Evolutionary conservation across 148 eudicot species (phyloP), one percentile per base, ranked within the genome.

Genomic region (Mesembryanthemum crystallinum): DNA sequence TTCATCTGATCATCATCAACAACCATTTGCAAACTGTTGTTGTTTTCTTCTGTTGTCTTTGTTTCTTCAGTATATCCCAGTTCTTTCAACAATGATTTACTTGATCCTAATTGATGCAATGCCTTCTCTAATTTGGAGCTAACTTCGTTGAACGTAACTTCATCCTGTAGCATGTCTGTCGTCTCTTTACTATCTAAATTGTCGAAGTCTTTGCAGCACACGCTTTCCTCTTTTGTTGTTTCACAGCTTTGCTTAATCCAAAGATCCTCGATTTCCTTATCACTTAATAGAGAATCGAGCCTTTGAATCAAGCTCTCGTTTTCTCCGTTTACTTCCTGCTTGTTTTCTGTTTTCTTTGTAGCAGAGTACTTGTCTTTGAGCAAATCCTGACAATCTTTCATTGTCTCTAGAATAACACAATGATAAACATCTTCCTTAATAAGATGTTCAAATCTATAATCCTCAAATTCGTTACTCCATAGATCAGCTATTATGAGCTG

Each of bases 11-110:
- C 70, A 42, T 9, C 33, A 20, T 61, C 65, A 21, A 20, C 65
- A 21, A 20, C 49, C 49, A 11, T 9, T 11, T 43, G 13, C 11
- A 45, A 45, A 45, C 43, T 9, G 9, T 45, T 8, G 21, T 21
- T 27, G 33, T 27, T 51, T 69, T 49, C 60, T 14, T 23, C 71
- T 67, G 62, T 69, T 3, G 6, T 24, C 18, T 77, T 45, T 23
- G 23, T 35, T 42, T 65, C 81, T 28, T 78, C 49, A 57, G 73
- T 51, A 51, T 76, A 61, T 30, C 72, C 76, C 77, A 81, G 27
- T 45, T 87, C 89, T 37, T 61, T 73, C 60, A 87, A 27, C 49
- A 82, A 9, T 37, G 51, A 72, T 76, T 85, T 85, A 49, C 79
- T 80, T 18, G 82, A 62, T 33, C 60, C 67, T 66, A 78, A 23